Evolutionary conservation across 345 rosid species (phyloP), one percentile per base, ranked within the genome.

Genomic region (Hibiscus syriacus): DNA sequence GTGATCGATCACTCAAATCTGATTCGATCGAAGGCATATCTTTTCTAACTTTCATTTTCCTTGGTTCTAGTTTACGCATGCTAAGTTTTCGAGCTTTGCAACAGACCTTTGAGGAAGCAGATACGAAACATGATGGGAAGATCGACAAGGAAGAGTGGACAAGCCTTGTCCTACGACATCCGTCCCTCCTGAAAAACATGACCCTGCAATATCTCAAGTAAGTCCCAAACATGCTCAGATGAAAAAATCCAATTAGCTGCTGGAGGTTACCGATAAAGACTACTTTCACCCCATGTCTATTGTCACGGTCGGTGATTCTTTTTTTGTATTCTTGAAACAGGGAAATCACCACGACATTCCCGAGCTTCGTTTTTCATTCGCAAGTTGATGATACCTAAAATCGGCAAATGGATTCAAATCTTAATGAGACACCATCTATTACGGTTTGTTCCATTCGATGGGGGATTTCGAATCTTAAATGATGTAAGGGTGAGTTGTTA

Each of bases 81-180:
- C 22, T 22, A 60, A 60, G 39, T 52, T 29, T 67, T 60, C 14
- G 65, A 56, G 23, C 61, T n/a, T 73, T 73, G 66, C 12, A 63
- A 23, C 76, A 93, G 98, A 93, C 98, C 23, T 93, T 93, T 72
- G 97, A 88, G 73, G 98, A 93, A 82, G 98, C 98, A 3, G 96
- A 93, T 77, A 93, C 98, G 6, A 90, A 93, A 72, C 96, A 93
- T 13, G 97, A 93, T 64, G 98, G 98, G 73, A 89, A 77, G 79
- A 90, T 93, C 0, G 97, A 90, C 68, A 87, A 90, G 76, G 97
- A 93, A 80, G 97, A 90, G 78, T 93, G 98, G 97, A 83, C 94
- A 77, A 86, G 73, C 85, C 98, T 93, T 72, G 97, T 90, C 69
- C 55, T 87, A 70, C 89, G 90, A 57, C 96, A 93, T 74, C 96